Conservation (phyloP, 306 rosid genomes). For the Pterocarpus macrocarpus region DNA sequence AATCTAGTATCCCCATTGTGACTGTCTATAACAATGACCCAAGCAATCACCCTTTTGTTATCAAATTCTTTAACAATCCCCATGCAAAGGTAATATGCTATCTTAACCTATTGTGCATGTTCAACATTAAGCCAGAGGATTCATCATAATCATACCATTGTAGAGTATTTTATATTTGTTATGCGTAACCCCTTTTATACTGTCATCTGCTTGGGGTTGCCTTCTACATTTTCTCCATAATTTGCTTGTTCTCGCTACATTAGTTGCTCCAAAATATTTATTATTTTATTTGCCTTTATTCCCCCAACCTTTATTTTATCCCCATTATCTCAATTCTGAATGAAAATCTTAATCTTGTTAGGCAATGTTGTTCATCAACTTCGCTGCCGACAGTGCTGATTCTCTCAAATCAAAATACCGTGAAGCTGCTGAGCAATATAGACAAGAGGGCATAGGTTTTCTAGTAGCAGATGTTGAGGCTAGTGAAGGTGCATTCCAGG, state of each 20-base stretch:
- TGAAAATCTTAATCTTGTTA: slow-evolving; percentile 42
- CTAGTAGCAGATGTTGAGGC: slow-evolving; percentile 73
- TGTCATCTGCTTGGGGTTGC: neutral
- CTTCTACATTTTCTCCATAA: neutral
- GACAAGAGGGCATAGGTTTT: slow-evolving; percentile 69
- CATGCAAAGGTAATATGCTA: slow-evolving; percentile 64
- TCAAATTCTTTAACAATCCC: slow-evolving; percentile 65
- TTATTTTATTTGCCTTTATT: neutral
- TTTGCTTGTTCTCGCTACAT: neutral
- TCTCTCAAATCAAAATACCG: slow-evolving; percentile 66
- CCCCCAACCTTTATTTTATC: neutral
- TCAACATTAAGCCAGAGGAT: slow-evolving; percentile 6
- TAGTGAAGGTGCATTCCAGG: slow-evolving; percentile 82
- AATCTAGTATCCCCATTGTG: slow-evolving; percentile 60
- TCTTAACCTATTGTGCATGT: neutral
- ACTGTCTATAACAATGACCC: slow-evolving; percentile 71
- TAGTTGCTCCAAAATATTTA: neutral
- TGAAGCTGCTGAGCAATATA: slow-evolving; percentile 78
- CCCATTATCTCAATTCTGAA: slow-evolving; percentile 19
- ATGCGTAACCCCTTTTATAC: neutral
- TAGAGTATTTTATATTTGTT: neutral
- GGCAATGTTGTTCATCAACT: slow-evolving; percentile 86
- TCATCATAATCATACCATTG: neutral
- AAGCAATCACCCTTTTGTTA: slow-evolving; percentile 65
- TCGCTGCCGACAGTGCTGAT: slow-evolving; percentile 62